Conservation (phyloP, 192 early-diverging fungal genomes). For the Radiomyces spectabilis region DNA sequence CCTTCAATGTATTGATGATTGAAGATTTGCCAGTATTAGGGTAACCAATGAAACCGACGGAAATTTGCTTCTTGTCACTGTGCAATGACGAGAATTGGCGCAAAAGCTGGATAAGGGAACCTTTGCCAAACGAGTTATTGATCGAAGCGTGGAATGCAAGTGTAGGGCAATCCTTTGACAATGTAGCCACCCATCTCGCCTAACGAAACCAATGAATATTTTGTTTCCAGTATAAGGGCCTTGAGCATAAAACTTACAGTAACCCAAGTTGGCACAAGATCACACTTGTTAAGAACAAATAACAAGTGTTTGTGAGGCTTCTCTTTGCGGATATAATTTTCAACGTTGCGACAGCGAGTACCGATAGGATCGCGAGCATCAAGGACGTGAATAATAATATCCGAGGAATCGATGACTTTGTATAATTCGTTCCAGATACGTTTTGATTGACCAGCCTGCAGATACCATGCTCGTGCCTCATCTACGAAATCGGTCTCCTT, state of each 20-base stretch:
- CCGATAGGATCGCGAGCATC: constrained; percentile 98
- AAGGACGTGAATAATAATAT: constrained; percentile 92
- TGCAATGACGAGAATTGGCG: constrained; percentile 94
- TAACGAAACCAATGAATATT: constrained; percentile 14
- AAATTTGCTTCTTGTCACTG: constrained; percentile 97
- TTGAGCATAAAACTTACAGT: too few relatives aligned
- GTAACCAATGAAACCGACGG: constrained; percentile 96
- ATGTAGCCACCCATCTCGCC: constrained; percentile 88
- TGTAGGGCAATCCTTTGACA: constrained; percentile 90
- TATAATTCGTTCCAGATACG: constrained; percentile 99
- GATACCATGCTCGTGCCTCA: constrained; percentile 77
- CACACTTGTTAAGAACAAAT: constrained; percentile 97
- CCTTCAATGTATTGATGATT: constrained; percentile 96
- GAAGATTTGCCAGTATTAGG: constrained; percentile 97
- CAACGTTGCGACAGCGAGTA: constrained; percentile 89
- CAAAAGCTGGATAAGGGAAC: constrained; percentile 94
- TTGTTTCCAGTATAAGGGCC: constrained; percentile 33
- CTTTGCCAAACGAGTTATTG: constrained; percentile 98
- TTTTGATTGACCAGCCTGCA: constrained; percentile 90
- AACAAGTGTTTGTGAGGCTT: constrained; percentile 93
- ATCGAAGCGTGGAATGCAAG: constrained; percentile 98
- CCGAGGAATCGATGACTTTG: constrained; percentile 96
- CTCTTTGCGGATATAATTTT: constrained; percentile 88
- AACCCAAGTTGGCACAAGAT: constrained; percentile 98
- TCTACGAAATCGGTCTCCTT: constrained; percentile 62